Base-by-base conservation (phyloP, 768 basidiomycete species). In the Pleurotus giganteus region DNA sequence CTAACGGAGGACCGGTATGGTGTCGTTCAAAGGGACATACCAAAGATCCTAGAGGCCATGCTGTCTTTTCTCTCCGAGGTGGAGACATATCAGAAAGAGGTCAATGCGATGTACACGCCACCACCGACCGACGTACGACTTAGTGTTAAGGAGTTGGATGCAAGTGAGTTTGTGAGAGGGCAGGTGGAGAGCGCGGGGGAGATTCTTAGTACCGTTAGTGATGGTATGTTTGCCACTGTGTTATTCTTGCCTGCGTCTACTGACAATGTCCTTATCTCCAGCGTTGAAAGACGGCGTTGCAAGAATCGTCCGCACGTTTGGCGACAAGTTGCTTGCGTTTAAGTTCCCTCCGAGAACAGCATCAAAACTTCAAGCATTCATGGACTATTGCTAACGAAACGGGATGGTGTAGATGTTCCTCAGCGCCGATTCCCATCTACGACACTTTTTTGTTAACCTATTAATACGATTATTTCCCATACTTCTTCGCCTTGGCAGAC, bases 1-100 rank as follows among this genome's bases (percentile, higher is more conserved):
- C 71, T 94, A 12, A 74, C 76, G 1, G 93, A 94, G 66, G 92
- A 95, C 70, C 77, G 79, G 17, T 93, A 86, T 63, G 92, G 92
- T 19, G 81, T 86, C 29, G 89, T 93, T 11, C 93, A 94, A 65
- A 77, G 88, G 9, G 93, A 94, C 64, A 89, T 92, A 17, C 88
- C 91, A 0, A 84, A 82, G 56, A 83, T 92, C 26, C 66, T 95
- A 2, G 92, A 95, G 66, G 87, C 88, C 0, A 72, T 94, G 59
- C 65, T 88, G 11, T 78, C 79, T 0, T 88, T 86, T 71, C 75
- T 91, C 17, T 65, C 68, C 1, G 87, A 82, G 1, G 67, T 92
- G 17, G 91, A 93, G 60, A 77, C 78, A 27, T 86, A 86, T 55
- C 80, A 83, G 53, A 65, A 61, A 1, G 82, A 86, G 61, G 66